Base-by-base conservation (phyloP, 202 grass and related monocot species). In the Elaeis oleifera region DNA sequence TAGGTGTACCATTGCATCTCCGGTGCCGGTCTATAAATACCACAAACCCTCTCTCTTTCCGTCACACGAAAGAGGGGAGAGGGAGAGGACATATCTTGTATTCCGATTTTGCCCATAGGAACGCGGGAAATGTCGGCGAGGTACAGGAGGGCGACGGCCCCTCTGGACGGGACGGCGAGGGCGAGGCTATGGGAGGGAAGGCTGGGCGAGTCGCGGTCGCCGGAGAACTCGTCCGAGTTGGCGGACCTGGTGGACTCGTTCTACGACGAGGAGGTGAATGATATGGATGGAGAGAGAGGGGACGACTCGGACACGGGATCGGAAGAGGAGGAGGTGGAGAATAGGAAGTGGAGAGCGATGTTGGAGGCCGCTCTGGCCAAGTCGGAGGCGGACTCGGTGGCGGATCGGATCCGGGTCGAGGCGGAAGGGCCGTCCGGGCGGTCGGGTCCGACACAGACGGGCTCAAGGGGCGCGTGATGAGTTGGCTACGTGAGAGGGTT, bases 221-320 rank as follows among this genome's bases (percentile, higher is more conserved):
- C 57, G 71, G 36, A 61, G 31, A 51, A 77, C 55, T 50, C 52
- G 29, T 81, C 83, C 18, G 71, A 75, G 22, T 75, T 96, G 67
- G 79, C 81, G 22, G 67, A 83, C 51, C 32, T 90, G 58, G 81
- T 90, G 7, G 32, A 83, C 53, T 83, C 83, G 50, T 96, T 90
- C 79, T 96, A 96, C 75, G 67, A 83, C 52, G 78, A 51, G 3
- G 59, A 60, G 63, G 74, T 39, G 36, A 65, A 64, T 50, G 56
- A 39, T 18, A 20, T 60, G 24, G 16, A 69, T 29, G 36, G 8
- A 44, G 70, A 51, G n/a, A 53, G 20, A 13, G 44, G 1, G 2
- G 52, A 48, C 67, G 55, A 69, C 36, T 18, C 51, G 1, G 53
- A 39, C 7, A 23, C 23, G n/a, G 61, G 21, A 51, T 21, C 39